Conservation (phyloP, 371 early-diverging fungal species). For the Globomyces sp. region DNA sequence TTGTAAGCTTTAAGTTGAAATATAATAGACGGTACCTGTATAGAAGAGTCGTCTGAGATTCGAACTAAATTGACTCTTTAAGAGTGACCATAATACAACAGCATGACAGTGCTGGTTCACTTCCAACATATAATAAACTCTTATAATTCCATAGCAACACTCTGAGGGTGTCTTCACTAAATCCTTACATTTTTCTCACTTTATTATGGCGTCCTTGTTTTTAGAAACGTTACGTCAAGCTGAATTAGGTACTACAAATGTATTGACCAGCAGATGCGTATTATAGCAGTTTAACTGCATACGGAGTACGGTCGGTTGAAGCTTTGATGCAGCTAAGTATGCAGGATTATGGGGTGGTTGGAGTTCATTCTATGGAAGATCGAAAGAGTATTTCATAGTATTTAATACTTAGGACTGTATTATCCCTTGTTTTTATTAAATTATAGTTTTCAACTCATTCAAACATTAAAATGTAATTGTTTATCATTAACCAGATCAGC, state of each 20-base stretch:
- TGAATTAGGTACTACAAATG: conserved; percentile 23
- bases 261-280: conserved; percentile 29
- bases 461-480: conserved; percentile 30
- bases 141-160: not conserved
- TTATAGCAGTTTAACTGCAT: conserved; percentile 40
- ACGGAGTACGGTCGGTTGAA: conserved; percentile 48
- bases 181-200: conserved; percentile 13
- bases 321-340: conserved; percentile 65
- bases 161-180: not conserved
- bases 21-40: too few species aligned
- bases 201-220: conserved; percentile 43
- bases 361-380: conserved; percentile 74
- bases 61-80: too few species aligned
- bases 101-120: too few species aligned
- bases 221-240: conserved; percentile 42
- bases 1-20: too few species aligned
- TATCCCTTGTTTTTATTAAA: not conserved
- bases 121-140: too few species aligned
- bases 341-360: conserved; percentile 76
- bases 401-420: conserved; percentile 34
- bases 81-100: too few species aligned
- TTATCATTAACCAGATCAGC: not conserved
- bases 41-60: too few species aligned
- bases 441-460: conserved; percentile 67
- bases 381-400: conserved; percentile 54